Evolutionary conservation across 2,329 filamentous ascomycete genomes (phyloP), one percentile per base, ranked within the genome.

Genomic region (Scytalidium lignicola): DNA sequence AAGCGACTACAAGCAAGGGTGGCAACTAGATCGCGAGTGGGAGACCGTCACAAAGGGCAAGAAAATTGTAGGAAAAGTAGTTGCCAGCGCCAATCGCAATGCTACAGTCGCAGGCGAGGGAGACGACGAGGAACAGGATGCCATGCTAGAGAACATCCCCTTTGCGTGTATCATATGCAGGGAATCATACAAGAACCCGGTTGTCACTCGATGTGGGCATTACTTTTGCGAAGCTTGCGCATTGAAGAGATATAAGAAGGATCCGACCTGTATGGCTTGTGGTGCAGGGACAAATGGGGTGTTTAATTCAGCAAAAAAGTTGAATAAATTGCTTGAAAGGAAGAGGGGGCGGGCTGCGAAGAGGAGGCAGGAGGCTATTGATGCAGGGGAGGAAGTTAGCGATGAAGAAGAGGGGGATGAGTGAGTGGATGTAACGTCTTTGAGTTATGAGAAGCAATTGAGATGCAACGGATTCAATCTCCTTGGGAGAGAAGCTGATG

Each of bases 171-270:
- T 65, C 42, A 60, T 66, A 43, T 65, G 65, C 51, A 54, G 51
- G 52, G 57, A 65, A 45, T 71, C n/a, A 69, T 75, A 43, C 43
- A 62, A 60, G 48, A 74, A 80, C 50, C 92, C 93, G 0, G 80
- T 97, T 12, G 73, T 92, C 20, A 97, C 93, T 12, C 86, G 90
- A 56, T 99, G 93, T 58, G 88, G 90, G 0, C 93, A 99, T 67
- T 97, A 97, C 67, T 97, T 97, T 64, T 99, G 93, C 65, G 88
- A 96, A 67, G 75, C 79, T 1, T 99, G 93, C 67, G 93, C 93
- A 21, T 72, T 97, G 59, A 83, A 88, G 64, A 73, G 91, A 56
- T 97, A 96, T 65, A 78, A 87, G 54, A 93, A 89, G 64, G 89
- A 91, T 59, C 91, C 91, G 3, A 82, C 81, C 2, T 97, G 93